Conservation (phyloP, 2,329 filamentous ascomycete species). For the Metarhizium brunneum region DNA sequence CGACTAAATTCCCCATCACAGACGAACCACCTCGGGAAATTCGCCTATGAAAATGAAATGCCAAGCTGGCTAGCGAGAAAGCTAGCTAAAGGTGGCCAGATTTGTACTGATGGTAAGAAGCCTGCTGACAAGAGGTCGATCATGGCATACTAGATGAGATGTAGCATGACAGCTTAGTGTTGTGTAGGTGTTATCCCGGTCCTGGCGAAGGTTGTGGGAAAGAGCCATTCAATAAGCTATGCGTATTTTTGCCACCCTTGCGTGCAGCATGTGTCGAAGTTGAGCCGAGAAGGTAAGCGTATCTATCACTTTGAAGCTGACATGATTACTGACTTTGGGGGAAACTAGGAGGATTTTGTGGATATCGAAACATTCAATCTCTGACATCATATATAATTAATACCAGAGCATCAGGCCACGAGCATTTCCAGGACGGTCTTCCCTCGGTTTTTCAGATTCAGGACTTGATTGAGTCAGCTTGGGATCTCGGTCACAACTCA, state of each 20-base stretch:
- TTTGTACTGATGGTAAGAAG: conserved; percentile 7
- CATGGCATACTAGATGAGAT: not conserved
- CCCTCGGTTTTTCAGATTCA: conserved; percentile 78
- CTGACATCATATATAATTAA: conserved; percentile 68
- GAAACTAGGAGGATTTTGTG: conserved; percentile 70
- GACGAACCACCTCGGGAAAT: conserved; percentile 6
- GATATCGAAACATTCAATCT: conserved; percentile 94
- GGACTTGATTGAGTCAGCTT: conserved; percentile 76
- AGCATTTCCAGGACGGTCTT: conserved; percentile 49
- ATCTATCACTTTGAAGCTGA: not conserved
- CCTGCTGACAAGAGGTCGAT: not conserved
- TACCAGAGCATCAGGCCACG: conserved; percentile 43
- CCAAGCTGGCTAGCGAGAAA: conserved; percentile 5
- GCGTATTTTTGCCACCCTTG: conserved; percentile 73
- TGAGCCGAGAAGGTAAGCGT: conserved; percentile 56
- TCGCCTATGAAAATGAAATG: conserved; percentile 6
- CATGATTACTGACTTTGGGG: not conserved
- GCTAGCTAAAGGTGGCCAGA: conserved; percentile 3
- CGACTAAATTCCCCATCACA: not conserved
- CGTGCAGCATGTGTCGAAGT: conserved; percentile 73
- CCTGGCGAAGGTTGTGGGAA: conserved; percentile 52
- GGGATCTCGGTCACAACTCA: conserved; percentile 75
- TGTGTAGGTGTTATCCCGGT: conserved; percentile 48
- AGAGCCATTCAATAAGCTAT: conserved; percentile 51
- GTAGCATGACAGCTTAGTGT: not conserved